These are phyloP conservation scores for Gossypium turneri DNA, from an alignment of 345 rosid species.

Conservation along the genomic window DNA sequence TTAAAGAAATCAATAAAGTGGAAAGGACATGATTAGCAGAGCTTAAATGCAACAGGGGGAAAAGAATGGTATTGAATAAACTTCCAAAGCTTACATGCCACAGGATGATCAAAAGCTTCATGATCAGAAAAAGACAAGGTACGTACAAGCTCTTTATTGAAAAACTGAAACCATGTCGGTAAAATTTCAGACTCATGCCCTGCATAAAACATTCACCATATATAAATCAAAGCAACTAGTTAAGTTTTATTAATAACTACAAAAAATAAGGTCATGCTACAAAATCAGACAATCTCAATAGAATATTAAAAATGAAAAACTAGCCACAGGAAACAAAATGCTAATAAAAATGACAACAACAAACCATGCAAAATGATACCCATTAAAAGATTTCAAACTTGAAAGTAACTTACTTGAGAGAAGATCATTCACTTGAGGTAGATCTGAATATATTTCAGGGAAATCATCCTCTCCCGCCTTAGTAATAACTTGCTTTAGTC, in stretches of 20 bases:
- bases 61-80: constrained; percentile 10
- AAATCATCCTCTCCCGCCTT: constrained; percentile 63
- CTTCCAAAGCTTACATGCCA: constrained; percentile 70
- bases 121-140: constrained; percentile 80
- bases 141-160: constrained; percentile 71
- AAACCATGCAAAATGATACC: not conserved
- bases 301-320: not conserved
- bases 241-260: not conserved
- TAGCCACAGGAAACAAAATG: not conserved
- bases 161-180: constrained; percentile 81
- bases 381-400: not conserved
- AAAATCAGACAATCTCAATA: not conserved
- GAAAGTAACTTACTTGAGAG: constrained; percentile 53
- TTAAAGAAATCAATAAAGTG: not conserved
- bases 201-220: constrained; percentile 29
- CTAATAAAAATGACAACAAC: not conserved
- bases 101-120: constrained; percentile 97
- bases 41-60: not conserved
- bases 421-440: constrained; percentile 51
- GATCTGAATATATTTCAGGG: constrained; percentile 51
- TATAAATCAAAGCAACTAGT: constrained; percentile 9
- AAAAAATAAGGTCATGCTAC: not conserved
- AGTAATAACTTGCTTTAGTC: constrained; percentile 63
- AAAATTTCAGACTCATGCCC: constrained; percentile 64
- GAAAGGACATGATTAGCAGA: constrained; percentile 3